Percentiles rank a stretch among this genome's conserved stretches.
phyloP scores from a whole-genome alignment of 441 rosid genomes.

The Corymbia citriodora region DNA sequence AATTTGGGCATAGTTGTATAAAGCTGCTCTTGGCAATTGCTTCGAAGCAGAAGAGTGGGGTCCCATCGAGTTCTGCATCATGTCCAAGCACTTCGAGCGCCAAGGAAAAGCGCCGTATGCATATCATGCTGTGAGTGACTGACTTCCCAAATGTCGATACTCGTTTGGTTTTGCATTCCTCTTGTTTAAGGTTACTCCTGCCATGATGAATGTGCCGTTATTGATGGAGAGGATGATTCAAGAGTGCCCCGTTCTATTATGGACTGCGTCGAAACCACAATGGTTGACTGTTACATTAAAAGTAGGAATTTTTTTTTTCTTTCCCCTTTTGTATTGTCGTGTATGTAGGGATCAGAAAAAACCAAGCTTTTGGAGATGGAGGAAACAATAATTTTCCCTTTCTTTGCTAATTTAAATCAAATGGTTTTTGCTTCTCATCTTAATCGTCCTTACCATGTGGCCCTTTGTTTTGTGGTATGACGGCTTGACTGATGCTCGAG shows the following conservation, averaged over 20 bases:
- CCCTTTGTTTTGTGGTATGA: neutral
- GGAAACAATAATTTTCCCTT: neutral
- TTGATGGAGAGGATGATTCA: neutral
- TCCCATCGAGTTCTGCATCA: conserved; percentile 66
- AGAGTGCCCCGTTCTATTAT: neutral
- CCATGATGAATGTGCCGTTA: neutral
- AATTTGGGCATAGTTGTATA: conserved; percentile 48
- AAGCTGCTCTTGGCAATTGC: conserved; percentile 88
- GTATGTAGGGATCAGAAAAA: neutral
- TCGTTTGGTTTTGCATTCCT: neutral
- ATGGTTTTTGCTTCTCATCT: neutral
- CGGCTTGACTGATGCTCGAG: neutral
- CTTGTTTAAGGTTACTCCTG: neutral
- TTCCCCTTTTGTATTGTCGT: neutral
- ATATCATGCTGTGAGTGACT: conserved; percentile 65
- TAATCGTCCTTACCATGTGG: neutral
- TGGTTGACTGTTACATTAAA: neutral
- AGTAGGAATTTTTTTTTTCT: neutral
- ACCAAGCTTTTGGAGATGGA: neutral
- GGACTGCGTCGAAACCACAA: neutral
- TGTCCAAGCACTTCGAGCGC: conserved; percentile 91
- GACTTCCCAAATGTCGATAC: neutral
- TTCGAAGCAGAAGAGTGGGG: conserved; percentile 91
- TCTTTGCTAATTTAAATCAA: too few species aligned
- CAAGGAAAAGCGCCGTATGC: conserved; percentile 90